These are phyloP conservation scores for Auriscalpium vulgare DNA, from an alignment of 768 basidiomycete genomes.

Conservation along the genomic window DNA sequence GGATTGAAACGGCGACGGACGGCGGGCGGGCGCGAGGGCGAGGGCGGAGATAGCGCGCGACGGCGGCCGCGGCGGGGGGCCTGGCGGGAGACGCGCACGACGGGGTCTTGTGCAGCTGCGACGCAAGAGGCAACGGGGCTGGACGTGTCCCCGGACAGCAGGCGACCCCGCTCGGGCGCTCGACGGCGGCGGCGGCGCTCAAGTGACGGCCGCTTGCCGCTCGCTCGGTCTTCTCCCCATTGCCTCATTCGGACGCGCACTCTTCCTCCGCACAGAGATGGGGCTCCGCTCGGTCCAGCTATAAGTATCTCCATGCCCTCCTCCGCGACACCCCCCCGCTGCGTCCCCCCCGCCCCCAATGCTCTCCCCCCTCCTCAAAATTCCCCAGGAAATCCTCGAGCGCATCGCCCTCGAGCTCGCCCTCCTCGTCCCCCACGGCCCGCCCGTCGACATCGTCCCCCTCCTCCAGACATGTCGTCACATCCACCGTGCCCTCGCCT, in stretches of 20 bases:
- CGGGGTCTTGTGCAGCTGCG: too few relatives aligned
- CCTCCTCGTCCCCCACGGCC: conserved; percentile 32
- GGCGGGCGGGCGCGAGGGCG: not conserved
- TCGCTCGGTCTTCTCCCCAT: not conserved
- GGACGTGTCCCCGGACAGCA: too few relatives aligned
- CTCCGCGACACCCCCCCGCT: not conserved
- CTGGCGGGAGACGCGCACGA: too few relatives aligned
- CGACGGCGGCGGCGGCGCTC: not conserved
- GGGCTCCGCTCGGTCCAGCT: not conserved
- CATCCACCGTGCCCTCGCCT: conserved; percentile 30
- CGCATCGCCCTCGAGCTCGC: conserved; percentile 44
- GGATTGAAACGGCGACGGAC: not conserved
- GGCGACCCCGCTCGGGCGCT: not conserved
- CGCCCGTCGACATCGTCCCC: conserved; percentile 38
- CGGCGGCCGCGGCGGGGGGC: too few relatives aligned
- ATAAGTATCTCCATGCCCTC: conserved; percentile 10
- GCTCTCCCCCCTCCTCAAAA: conserved; percentile 5
- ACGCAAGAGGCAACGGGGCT: too few relatives aligned
- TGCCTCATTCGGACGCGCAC: not conserved
- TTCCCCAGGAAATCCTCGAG: conserved; percentile 42
- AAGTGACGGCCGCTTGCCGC: not conserved
- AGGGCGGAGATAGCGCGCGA: not conserved
- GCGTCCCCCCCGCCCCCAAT: not conserved
- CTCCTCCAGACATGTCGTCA: conserved; percentile 38
- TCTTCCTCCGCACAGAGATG: not conserved